Evolutionary conservation across 805 yeast genomes (phyloP), one percentile per base, ranked within the genome.

Genomic region (Yarrowia divulgata): DNA sequence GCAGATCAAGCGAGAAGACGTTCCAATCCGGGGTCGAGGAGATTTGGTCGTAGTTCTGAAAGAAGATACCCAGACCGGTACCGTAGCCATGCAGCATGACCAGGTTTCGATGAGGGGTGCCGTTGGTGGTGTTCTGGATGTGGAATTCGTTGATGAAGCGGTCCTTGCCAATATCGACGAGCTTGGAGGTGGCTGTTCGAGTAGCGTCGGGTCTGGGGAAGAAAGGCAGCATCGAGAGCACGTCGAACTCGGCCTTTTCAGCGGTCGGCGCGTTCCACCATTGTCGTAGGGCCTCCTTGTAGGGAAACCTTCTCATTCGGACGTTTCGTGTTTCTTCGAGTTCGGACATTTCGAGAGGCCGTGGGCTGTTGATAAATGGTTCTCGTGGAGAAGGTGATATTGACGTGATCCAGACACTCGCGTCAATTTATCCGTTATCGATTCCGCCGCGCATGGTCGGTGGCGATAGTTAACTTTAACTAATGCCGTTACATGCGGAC

Each of bases 31-130:
- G 77, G 8, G 74, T 68, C 1, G 74, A 52, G 8, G 77, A 76
- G 62, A 89, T 77, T 0, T 78, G 81, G 57, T 84, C 85, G 72
- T 91, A 85, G 75, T 91, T 94, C 71, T 89, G 85, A 74, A 88
- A 85, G 73, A 87, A 94, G 68, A 92, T 87, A 34, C 96, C 94
- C 14, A 93, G 84, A 1, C 97, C 91, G 0, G 98, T 97, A 1
- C 97, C 97, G 75, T 92, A 93, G 0, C 99, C 99, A 78, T 94
- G 99, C 5, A 95, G 79, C 71, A 94, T 78, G 1, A 95, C 91
- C 32, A 93, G 77, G 69, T 77, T 89, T 85, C 72, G 81, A 85
- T 73, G 82, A 71, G 52, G 50, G 55, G 39, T 69, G 43, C 29
- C 55, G 39, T 39, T 48, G 19, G 57, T 62, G 23, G 72, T 68